phyloP scores from a whole-genome alignment of 1,139 yeast genomes.

The Meyerozyma smithsonii region DNA sequence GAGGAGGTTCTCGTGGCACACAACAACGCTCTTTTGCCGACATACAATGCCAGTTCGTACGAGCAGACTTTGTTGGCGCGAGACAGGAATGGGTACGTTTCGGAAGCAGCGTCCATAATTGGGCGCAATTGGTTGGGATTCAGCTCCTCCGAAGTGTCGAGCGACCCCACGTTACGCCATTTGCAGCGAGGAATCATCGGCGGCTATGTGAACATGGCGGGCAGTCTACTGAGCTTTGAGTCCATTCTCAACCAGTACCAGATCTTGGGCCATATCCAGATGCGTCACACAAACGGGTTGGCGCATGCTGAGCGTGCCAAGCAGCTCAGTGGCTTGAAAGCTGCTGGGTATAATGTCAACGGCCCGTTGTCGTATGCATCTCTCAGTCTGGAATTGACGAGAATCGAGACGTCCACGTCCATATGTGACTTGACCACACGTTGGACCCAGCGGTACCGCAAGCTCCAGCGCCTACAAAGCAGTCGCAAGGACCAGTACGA shows the following conservation, averaged over 20 bases:
- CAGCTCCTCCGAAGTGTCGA: slow-evolving; percentile 9
- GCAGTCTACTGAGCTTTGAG: slow-evolving; percentile 20
- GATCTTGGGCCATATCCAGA: slow-evolving; percentile 23
- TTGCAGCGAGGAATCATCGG: slow-evolving; percentile 23
- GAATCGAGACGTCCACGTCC: slow-evolving; percentile 14
- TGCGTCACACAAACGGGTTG: slow-evolving; percentile 7
- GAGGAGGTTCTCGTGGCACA: slow-evolving; percentile 34
- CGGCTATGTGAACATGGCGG: slow-evolving; percentile 26
- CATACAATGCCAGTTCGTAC: slow-evolving; percentile 29
- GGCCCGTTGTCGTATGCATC: slow-evolving; percentile 24
- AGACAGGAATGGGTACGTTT: slow-evolving; percentile 32
- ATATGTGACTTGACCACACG: slow-evolving; percentile 10
- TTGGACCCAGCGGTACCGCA: slow-evolving; percentile 14
- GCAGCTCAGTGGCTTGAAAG: slow-evolving; percentile 22
- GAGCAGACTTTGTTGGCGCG: slow-evolving; percentile 33
- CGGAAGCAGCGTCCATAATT: slow-evolving; percentile 29
- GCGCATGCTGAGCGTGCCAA: slow-evolving; percentile 7
- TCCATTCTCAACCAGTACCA: slow-evolving; percentile 38
- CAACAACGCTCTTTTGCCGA: slow-evolving; percentile 33
- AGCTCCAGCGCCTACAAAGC: slow-evolving; percentile 22
- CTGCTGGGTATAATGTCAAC: slow-evolving; percentile 30
- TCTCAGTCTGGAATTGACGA: slow-evolving; percentile 15
- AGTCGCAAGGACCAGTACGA: slow-evolving; percentile 19
- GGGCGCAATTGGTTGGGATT: slow-evolving; percentile 28
- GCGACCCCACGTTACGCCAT: slow-evolving; percentile 9